Evolutionary conservation across 352 stramenopile species (phyloP), one percentile per base, ranked within the genome.

Genomic region (Phytophthora citricola): DNA sequence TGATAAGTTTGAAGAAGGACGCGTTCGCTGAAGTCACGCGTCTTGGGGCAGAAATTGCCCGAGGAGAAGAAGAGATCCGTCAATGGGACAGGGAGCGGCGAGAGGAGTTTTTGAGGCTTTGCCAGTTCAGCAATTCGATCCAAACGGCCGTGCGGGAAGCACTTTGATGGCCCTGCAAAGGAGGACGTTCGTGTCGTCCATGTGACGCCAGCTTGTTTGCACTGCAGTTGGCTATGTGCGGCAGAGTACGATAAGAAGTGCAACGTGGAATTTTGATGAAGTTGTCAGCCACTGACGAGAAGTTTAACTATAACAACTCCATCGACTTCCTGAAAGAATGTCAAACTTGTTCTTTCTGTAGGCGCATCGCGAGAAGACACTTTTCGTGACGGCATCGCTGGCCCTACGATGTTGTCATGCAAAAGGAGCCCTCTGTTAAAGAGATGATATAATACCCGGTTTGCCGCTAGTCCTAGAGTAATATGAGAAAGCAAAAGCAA

Each of bases 91-190:
- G 73, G 34, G 58, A 79, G 12, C 82, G 82, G 1, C 65, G 83
- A 32, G 66, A 78, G 0, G 73, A 78, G 43, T 80, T 94, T 29
- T 52, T 77, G 32, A 61, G 52, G 29, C 54, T 94, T 1, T 82
- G 71, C 36, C 68, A 78, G 38, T 90, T 83, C 59, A 92, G 83
- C 56, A 58, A 80, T 38, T 47, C 72, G 24, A 80, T 93, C 12
- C 85, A 81, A 10, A 55, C 51, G 2, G 70, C 69, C 1, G 78
- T 79, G 12, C 76, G 63, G 17, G 57, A 55, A 22, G 77, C 89
- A 67, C 40, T 68, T 50, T 53, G n/a, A 55, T 43, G 15, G 29
- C 22, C 24, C 24, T 22, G 20, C 29, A 26, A 26, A 12, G 27
- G 22, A 46, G 24, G 31, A 38, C 26, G 11, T 43, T 61, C 51